Conservation (phyloP, 305 asterid genomes). For the Fraxinus platypoda region DNA sequence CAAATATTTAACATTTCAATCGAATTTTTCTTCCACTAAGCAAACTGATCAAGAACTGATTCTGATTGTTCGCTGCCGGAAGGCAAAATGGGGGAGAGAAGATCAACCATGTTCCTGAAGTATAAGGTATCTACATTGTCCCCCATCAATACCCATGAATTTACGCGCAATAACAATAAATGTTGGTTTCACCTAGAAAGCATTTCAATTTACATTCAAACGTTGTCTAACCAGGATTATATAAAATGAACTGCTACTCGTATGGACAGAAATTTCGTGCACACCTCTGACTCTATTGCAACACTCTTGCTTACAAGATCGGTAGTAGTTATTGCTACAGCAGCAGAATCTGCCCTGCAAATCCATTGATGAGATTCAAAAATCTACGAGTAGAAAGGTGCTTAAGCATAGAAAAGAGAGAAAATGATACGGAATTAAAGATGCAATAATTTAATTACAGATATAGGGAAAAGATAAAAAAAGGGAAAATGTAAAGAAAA, state of each 20-base stretch:
- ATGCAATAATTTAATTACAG: background rate
- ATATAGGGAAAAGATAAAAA: background rate
- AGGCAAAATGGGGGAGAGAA: background rate
- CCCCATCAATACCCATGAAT: background rate
- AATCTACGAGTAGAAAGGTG: constrained; percentile 8
- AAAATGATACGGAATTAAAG: background rate
- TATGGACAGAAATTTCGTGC: constrained; percentile 14
- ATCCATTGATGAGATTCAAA: constrained; percentile 27
- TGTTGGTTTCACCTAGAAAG: constrained; percentile 12
- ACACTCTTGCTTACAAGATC: constrained; percentile 97
- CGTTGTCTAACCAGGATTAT: background rate
- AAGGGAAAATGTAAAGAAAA: background rate
- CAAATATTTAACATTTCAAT: background rate
- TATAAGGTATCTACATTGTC: background rate
- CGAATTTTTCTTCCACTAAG: background rate
- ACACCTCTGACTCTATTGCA: constrained; percentile 77
- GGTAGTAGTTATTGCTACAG: constrained; percentile 96
- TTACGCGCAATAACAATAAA: background rate
- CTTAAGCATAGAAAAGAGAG: background rate
- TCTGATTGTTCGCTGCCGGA: background rate
- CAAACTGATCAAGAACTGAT: background rate
- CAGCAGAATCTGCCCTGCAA: constrained; percentile 84
- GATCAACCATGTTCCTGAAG: background rate
- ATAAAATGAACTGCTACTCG: background rate
- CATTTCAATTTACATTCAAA: constrained; percentile 17